Evolutionary conservation across 2,329 filamentous ascomycete species (phyloP), one percentile per base, ranked within the genome.

Genomic region (Thelonectria olida): DNA sequence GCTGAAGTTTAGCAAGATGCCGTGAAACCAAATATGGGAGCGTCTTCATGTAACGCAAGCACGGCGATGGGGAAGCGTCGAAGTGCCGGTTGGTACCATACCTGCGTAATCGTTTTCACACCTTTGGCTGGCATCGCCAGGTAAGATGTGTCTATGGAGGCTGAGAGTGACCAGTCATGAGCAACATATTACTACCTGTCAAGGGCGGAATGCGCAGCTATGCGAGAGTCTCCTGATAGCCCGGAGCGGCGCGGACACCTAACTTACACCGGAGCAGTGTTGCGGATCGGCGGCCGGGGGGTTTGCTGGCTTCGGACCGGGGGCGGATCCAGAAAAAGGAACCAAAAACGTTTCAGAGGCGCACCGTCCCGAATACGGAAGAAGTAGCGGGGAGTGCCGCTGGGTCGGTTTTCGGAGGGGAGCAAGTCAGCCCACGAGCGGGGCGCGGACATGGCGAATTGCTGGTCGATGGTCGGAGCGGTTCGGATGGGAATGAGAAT

Each of bases 401-500:
- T 39, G 34, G 54, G 45, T n/a, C n/a, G 44, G 42, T 39, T 31
- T 28, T 25, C 49, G 25, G 56, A 49, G 49, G 28, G 23, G 19
- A 44, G 38, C 23, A 66, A 50, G 67, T 71, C 69, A 71, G 67
- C 61, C 67, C 69, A 71, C 62, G 63, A 72, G 69, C 67, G 69
- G 69, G 69, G 63, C 61, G 28, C 20, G 57, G 58, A 54, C 53
- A 62, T 59, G 62, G 50, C 58, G 9, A 42, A 42, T 45, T 45
- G 15, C 41, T 13, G 58, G 55, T 67, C 53, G 58, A 60, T 62
- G 55, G 49, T 70, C 69, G 69, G 69, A 64, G 69, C 58, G 66
- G 65, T 60, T 69, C 69, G 69, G 51, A 58, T 61, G 59, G 60
- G 38, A 42, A 41, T 51, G 34, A 23, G 17, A 23, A 48, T 54